Base-by-base conservation (phyloP, 257 asterid species). In the Nicotiana noctiflora region DNA sequence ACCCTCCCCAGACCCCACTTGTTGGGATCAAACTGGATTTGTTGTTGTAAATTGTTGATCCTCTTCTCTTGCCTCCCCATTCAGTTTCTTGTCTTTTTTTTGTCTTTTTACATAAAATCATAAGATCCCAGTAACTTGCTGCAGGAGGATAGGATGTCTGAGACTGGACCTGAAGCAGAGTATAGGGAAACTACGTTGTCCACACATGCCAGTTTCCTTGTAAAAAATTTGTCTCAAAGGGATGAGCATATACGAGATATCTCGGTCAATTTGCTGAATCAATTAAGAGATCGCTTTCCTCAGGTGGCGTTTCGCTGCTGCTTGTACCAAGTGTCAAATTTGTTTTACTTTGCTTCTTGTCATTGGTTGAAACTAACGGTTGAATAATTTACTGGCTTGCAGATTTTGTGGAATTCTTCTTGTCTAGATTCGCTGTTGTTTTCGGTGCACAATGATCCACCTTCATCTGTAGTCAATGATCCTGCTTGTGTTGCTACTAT, bases 321-420 rank as follows among this genome's bases (percentile, higher is more conserved):
- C 70, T 51, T 77, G 52, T 75, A 68, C 84, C 74, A 17, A 57
- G 77, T 62, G 25, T 63, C 75, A 18, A 72, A 79, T 63, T 64
- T 79, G 44, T 52, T 82, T 10, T 40, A n/a, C 62, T 88, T 85
- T 63, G 52, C 81, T 81, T 81, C 72, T 82, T 77, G 82, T 59
- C 32, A 68, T 17, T 87, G 77, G 84, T 80, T 82, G 80, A 82
- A 65, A 56, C 68, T 59, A 81, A 49, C 60, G 15, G 82, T 63
- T 76, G 52, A 67, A 27, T 80, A 85, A 79, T 79, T 67, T 60
- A 65, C 84, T 70, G 44, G 44, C 80, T 46, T 82, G 90, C 94
- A 94, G 99, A 93, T 94, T 77, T 86, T 93, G 84, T 96, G 99
- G 99, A 92, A 87, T 86, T 88, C 99, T 68, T 91, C 92, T 81